These are phyloP conservation scores for Sporothrix protearum DNA, from an alignment of 2,329 filamentous ascomycete species.

Conservation along the genomic window DNA sequence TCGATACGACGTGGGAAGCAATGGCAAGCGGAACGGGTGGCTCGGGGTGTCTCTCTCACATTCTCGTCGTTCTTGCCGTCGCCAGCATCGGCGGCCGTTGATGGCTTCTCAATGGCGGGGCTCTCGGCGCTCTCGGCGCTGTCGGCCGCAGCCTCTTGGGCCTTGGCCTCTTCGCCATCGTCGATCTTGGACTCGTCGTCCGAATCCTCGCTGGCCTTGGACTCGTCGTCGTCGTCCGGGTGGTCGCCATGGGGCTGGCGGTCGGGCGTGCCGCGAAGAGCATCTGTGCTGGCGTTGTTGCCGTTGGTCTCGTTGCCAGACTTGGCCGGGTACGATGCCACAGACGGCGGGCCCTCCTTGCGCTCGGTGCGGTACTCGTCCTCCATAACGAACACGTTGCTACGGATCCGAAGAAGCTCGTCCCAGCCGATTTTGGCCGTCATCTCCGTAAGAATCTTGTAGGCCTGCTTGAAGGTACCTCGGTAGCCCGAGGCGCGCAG, in stretches of 20 bases:
- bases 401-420: constrained; percentile 87
- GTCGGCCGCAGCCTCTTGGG: not conserved
- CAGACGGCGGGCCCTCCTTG: constrained; percentile 50
- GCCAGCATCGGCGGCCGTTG: constrained; percentile 71
- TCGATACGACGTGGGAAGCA: not conserved
- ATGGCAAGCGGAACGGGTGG: not conserved
- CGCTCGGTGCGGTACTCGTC: constrained; percentile 94
- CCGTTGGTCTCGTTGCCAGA: constrained; percentile 48
- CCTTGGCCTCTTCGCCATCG: constrained; percentile 29
- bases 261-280: constrained; percentile 67
- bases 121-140: constrained; percentile 33
- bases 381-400: constrained; percentile 98
- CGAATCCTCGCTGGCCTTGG: constrained; percentile 25
- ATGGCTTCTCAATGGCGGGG: constrained; percentile 67
- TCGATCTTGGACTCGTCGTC: constrained; percentile 32
- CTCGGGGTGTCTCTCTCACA: constrained; percentile 42
- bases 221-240: constrained; percentile 31
- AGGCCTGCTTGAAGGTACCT: constrained; percentile 93
- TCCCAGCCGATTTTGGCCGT: constrained; percentile 98
- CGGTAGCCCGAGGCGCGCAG: constrained; percentile 86
- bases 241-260: constrained; percentile 49
- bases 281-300: constrained; percentile 73
- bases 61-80: constrained; percentile 75
- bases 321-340: constrained; percentile 47
- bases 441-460: constrained; percentile 90